Percentiles rank a stretch among this genome's conserved stretches.
Evolutionary conservation across 495 filamentous ascomycete species (phyloP).

Genomic region (Melanomma pulvis-pyrius): DNA sequence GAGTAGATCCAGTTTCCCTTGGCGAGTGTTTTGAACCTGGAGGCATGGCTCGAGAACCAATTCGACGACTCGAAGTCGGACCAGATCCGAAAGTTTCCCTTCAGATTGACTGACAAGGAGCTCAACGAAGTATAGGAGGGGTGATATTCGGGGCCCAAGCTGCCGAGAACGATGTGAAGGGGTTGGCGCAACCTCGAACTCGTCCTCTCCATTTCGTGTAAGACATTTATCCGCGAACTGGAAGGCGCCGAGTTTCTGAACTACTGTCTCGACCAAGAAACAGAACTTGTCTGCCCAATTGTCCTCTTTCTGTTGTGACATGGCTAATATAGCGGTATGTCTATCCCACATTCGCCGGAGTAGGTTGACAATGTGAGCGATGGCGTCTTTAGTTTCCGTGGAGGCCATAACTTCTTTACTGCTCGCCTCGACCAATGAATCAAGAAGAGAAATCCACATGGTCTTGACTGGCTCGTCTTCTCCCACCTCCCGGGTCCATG

Average conservation of each 20-base stretch:
- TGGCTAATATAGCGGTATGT: conserved; percentile 15
- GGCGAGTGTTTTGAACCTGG: conserved; percentile 25
- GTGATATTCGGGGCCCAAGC: conserved; percentile 35
- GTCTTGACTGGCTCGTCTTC: conserved; percentile 53
- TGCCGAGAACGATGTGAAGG: conserved; percentile 44
- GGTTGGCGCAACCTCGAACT: conserved; percentile 43
- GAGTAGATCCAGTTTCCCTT: conserved; percentile 31
- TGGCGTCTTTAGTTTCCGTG: conserved; percentile 74
- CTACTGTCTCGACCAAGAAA: conserved; percentile 62
- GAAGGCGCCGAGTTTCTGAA: conserved; percentile 67
- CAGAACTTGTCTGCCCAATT: conserved; percentile 63
- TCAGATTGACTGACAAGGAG: conserved; percentile 28
- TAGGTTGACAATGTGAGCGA: conserved; percentile 68
- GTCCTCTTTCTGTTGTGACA: conserved; percentile 21
- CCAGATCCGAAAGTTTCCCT: conserved; percentile 30
- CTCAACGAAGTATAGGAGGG: conserved; percentile 40
- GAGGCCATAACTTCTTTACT: conserved; percentile 90
- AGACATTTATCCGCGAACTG: conserved; percentile 80
- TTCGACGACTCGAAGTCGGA: conserved; percentile 19
- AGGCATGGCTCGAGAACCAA: conserved; percentile 30
- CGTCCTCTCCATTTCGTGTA: conserved; percentile 25
- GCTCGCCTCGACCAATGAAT: conserved; percentile 72
- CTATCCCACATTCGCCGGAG: conserved; percentile 68
- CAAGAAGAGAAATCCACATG: conserved; percentile 72
- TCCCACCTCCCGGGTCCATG: conserved; percentile 51